A percentile compares a stretch with the other conserved stretches of the same genome.
Conservation (phyloP, 495 filamentous ascomycete species). For the Aspergillus carlsbadensis region DNA sequence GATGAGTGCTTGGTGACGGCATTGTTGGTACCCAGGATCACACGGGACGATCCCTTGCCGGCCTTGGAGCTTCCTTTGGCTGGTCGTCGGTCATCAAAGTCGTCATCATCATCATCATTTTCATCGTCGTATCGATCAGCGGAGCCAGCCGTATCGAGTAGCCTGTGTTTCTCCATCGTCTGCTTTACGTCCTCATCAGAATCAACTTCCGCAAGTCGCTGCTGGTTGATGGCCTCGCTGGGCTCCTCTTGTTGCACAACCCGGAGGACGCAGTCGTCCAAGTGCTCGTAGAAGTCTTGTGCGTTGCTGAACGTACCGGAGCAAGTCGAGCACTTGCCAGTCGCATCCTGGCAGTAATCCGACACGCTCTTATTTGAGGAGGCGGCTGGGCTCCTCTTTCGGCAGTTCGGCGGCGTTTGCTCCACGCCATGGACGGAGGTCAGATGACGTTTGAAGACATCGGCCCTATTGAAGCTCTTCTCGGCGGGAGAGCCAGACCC, state of each 20-base stretch:
- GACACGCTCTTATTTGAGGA: slow-evolving; percentile 53
- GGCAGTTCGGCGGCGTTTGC: slow-evolving; percentile 91
- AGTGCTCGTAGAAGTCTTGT: slow-evolving; percentile 98
- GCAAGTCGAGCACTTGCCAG: slow-evolving; percentile 96
- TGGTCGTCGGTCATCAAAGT: slow-evolving; percentile 55
- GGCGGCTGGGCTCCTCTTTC: slow-evolving; percentile 69
- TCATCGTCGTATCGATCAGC: slow-evolving; percentile 52
- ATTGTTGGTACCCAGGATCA: slow-evolving; percentile 50
- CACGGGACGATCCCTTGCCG: slow-evolving; percentile 44
- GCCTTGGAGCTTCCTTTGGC: slow-evolving; percentile 48
- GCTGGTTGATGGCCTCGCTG: slow-evolving; percentile 91
- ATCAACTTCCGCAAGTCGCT: slow-evolving; percentile 76
- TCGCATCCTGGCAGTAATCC: slow-evolving; percentile 68
- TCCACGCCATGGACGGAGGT: slow-evolving; percentile 93
- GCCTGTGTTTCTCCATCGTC: slow-evolving; percentile 78
- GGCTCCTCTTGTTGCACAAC: slow-evolving; percentile 98
- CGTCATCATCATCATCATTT: slow-evolving; percentile 62
- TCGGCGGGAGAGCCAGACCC: slow-evolving; percentile 88
- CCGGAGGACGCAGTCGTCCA: slow-evolving; percentile 96
- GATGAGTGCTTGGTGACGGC: slow-evolving; percentile 42
- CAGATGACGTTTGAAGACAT: slow-evolving; percentile 97
- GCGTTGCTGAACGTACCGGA: slow-evolving; percentile 87
- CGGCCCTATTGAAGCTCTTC: slow-evolving; percentile 97
- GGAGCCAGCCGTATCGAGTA: slow-evolving; percentile 58
- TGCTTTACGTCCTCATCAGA: slow-evolving; percentile 78